Base-by-base conservation (phyloP, 108 stramenopile genomes). In the Nitzschia sp. region DNA sequence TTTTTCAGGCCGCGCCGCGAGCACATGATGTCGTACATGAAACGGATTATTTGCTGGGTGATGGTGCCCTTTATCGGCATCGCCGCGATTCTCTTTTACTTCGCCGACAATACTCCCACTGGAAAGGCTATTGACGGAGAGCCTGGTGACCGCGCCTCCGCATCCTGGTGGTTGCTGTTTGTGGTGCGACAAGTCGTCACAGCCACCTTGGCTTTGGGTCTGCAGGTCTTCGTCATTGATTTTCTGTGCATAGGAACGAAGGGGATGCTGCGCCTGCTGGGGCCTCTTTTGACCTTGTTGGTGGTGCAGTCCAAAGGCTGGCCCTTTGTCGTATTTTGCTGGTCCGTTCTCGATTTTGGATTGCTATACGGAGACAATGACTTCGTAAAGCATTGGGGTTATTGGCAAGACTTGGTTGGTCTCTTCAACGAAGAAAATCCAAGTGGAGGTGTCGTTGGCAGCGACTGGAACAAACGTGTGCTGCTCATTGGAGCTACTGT, bases 81-180 rank as follows among this genome's bases (percentile, higher is more conserved):
- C 26, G 66, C 70, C 1, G 58, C 44, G 22, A 54, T 72, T 22
- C 63, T 80, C 15, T 80, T 68, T 50, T 80, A 80, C 45, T 34
- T 46, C 6, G 57, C 45, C 23, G 74, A 66, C 33, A 80, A 80
- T 46, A 73, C 74, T 27, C 48, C 54, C 0, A 56, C 61, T 5
- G 68, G 63, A 15, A 31, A 54, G 0, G 2, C 31, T 1, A 38
- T 34, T 29, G 44, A 54, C 31, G 44, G 30, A 17, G n/a, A 22
- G 1, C 29, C 70, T 2, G 27, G 48, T 19, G 27, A 31, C 28
- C 2, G 25, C 3, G 69, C 80, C 9, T 72, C 71, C 9, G 75
- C 58, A 17, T 76, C 77, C 2, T 83, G 82, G 82, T 79, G 63
- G 53, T 45, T 83, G 26, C 28, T 79, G 8, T 79, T 78, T 55